Conservation (phyloP, 2,329 filamentous ascomycete species). For the Exophiala mesophila region DNA sequence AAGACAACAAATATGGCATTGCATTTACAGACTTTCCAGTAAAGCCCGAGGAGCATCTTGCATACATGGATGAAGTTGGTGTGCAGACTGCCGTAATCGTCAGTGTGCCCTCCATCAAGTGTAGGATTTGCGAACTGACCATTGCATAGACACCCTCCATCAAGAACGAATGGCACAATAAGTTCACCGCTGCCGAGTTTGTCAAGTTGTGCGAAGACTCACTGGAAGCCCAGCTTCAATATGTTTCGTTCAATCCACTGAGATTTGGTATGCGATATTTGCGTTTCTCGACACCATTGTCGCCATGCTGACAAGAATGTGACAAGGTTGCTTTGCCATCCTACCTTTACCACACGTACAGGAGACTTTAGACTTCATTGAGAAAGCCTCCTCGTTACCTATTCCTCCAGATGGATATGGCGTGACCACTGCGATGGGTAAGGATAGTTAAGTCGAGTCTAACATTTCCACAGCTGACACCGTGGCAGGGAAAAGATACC, state of each 20-base stretch:
- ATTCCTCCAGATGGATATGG: not conserved
- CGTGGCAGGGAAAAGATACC: not conserved
- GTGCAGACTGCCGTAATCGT: constrained; percentile 2
- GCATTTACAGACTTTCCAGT: constrained; percentile 1
- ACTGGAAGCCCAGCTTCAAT: not conserved
- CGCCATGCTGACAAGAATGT: not conserved
- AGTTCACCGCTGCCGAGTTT: not conserved
- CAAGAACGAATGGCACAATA: constrained; percentile 1
- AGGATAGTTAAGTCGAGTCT: no score
- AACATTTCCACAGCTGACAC: no score
- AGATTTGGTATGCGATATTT: not conserved
- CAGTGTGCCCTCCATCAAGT: not conserved
- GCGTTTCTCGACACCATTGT: not conserved
- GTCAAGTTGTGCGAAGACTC: not conserved
- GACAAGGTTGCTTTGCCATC: not conserved
- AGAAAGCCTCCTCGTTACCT: not conserved
- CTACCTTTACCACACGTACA: not conserved
- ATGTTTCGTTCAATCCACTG: not conserved
- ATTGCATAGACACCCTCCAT: not conserved
- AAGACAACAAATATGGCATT: not conserved
- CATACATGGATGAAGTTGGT: constrained; percentile 5
- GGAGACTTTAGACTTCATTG: not conserved
- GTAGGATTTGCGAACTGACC: not conserved
- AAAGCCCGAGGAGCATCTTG: not conserved
- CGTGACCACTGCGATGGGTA: not conserved